Evolutionary conservation across 805 yeast species (phyloP).

Genomic region (Candida piceae): DNA sequence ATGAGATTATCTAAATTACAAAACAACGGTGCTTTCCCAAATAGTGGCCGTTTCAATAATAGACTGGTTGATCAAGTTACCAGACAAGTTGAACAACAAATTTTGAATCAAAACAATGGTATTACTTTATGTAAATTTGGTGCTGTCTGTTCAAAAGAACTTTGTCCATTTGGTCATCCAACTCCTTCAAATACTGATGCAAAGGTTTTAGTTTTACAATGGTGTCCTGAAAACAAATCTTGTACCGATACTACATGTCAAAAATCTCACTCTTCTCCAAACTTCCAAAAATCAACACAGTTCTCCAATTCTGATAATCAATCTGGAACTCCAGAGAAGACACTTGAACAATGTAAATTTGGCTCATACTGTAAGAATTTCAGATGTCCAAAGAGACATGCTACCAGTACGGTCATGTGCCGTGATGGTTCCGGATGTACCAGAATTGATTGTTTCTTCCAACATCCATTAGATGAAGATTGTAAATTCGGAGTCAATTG

Average conservation of each 20-base stretch:
- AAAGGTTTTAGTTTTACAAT: constrained; percentile 57
- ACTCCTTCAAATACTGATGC: constrained; percentile 79
- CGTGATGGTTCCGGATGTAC: constrained; percentile 78
- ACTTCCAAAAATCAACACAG: constrained; percentile 27
- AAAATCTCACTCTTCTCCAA: constrained; percentile 81
- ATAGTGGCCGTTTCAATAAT: constrained; percentile 25
- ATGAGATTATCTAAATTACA: constrained; percentile 17
- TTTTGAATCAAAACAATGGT: constrained; percentile 28
- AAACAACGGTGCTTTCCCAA: constrained; percentile 15
- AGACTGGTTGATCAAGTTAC: constrained; percentile 28
- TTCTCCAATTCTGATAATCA: constrained; percentile 8
- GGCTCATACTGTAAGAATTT: constrained; percentile 72
- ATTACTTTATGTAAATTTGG: constrained; percentile 74
- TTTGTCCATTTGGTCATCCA: constrained; percentile 89
- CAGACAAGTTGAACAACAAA: constrained; percentile 32
- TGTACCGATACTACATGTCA: constrained; percentile 61
- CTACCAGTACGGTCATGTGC: constrained; percentile 65
- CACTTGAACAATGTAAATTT: constrained; percentile 79
- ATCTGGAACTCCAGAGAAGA: constrained; percentile 33
- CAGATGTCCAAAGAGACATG: constrained; percentile 81
- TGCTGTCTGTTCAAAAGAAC: constrained; percentile 63
- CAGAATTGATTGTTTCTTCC: constrained; percentile 74
- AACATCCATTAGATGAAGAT: constrained; percentile 74
- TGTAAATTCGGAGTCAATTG: constrained; percentile 81
- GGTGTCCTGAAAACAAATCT: constrained; percentile 70